Base-by-base conservation (phyloP, 768 basidiomycete genomes). In the Pholiota conissans region DNA sequence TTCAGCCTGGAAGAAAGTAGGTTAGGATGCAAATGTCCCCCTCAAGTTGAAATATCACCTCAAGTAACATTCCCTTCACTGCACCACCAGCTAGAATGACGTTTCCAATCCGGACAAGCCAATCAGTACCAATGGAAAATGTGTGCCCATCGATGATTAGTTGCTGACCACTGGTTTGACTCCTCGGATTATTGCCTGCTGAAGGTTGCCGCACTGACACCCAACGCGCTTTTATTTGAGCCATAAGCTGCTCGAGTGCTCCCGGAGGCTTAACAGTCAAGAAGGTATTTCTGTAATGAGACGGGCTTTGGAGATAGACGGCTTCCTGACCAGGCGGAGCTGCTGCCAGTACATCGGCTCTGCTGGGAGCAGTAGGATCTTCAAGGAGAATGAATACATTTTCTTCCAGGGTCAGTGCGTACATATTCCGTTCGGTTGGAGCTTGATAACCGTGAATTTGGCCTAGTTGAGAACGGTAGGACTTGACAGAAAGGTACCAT, bases 1-100 rank as follows among this genome's bases (percentile, higher is more conserved):
- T 69, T 93, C 91, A 6, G 89, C 91, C 91, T 91, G 39, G 20
- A 27, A 34, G n/a, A 59, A 9, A 51, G 26, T 8, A 40, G 24
- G 20, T 20, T 9, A 52, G 39, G 52, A 53, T 28, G 54, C 37
- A 56, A n/a, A 24, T 3, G 34, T 35, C 11, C 9, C 13, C 40
- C 9, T 14, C n/a, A 30, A 29, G 64, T 53, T 35, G 54, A 30
- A 35, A 51, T 55, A 47, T 4, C 54, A 90, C 91, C 84, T 93
- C 91, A 26, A 93, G 75, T 37, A 93, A 76, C 87, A 93, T 90
- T n/a, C 91, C 91, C 65, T 86, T 90, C 3, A 89, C 77, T 5
- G 83, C 83, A 29, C 90, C 90, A 20, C 90, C 89, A 20, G 87
- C 82, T 18, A 91, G 74, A 40, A 84, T 79, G 34, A 93, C 90